Evolutionary conservation across 75 land plant species (phyloP).

Genomic region (Isoetes taiwanensis): DNA sequence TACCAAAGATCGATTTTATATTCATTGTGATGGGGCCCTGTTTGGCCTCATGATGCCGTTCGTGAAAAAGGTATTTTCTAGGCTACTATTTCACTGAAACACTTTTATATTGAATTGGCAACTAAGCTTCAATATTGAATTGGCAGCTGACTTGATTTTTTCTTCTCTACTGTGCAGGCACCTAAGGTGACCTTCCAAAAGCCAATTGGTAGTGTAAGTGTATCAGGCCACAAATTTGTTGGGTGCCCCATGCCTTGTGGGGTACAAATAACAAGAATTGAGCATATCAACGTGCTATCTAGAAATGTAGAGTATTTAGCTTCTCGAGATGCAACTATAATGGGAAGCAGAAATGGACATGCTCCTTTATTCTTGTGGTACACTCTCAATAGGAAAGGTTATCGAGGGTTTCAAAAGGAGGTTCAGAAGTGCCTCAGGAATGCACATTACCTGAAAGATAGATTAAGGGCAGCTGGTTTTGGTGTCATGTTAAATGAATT

Average conservation of each 20-base stretch:
- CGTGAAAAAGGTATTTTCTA: conserved; percentile 66
- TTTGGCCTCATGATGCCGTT: conserved; percentile 99
- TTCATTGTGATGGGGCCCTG: conserved; percentile 96
- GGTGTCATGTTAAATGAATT: conserved; percentile 95
- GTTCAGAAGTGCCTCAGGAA: conserved; percentile 91
- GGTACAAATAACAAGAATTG: conserved; percentile 77
- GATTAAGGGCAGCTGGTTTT: conserved; percentile 53
- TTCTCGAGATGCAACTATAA: conserved; percentile 93
- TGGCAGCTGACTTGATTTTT: background rate
- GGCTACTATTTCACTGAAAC: background rate
- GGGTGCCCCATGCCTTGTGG: conserved; percentile 99
- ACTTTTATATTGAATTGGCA: background rate
- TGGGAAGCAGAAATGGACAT: conserved; percentile 98
- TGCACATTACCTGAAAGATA: conserved; percentile 80
- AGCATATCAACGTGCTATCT: conserved; percentile 79
- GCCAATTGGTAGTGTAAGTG: conserved; percentile 97
- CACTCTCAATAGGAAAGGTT: conserved; percentile 90
- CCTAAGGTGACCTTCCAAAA: conserved; percentile 92
- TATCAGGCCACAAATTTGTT: conserved; percentile 97
- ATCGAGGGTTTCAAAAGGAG: conserved; percentile 89
- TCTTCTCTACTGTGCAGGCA: conserved; percentile 46
- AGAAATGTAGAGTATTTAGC: conserved; percentile 92
- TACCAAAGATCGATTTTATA: conserved; percentile 67
- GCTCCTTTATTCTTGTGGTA: conserved; percentile 98
- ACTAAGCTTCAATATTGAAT: background rate